phyloP scores from a whole-genome alignment of 2,329 filamentous ascomycete species.

The Sclerotinia spermophila region DNA sequence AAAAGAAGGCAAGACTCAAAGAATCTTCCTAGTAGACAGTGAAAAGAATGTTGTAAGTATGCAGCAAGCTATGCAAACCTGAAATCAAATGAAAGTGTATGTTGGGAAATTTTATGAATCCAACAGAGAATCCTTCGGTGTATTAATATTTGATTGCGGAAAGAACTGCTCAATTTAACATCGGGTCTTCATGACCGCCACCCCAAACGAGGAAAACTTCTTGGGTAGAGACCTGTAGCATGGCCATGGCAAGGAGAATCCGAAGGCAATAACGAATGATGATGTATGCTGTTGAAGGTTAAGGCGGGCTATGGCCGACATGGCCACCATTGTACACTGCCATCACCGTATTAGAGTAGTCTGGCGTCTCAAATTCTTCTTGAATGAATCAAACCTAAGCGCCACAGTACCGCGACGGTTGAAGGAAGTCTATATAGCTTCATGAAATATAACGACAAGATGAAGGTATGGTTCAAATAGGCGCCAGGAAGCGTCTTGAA shows the following conservation, averaged over 20 bases:
- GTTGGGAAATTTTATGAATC: background rate
- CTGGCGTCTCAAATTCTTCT: background rate
- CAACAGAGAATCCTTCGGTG: background rate
- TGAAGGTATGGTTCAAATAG: background rate
- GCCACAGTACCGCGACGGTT: background rate
- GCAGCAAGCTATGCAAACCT: background rate
- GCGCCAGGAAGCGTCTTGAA: background rate
- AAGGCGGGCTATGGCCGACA: background rate
- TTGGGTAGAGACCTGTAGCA: background rate
- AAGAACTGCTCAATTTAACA: background rate
- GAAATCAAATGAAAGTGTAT: background rate
- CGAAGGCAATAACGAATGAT: conserved; percentile 5
- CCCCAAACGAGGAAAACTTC: background rate
- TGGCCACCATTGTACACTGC: background rate
- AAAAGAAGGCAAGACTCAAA: background rate
- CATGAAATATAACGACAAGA: background rate
- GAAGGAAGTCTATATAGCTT: background rate
- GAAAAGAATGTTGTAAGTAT: background rate
- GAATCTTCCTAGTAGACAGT: background rate
- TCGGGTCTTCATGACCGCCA: background rate
- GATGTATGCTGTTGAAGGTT: background rate
- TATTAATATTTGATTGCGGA: conserved; percentile 2
- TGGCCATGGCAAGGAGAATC: background rate
- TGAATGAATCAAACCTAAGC: too few relatives aligned
- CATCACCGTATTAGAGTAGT: background rate